Evolutionary conservation across 2,329 filamentous ascomycete species (phyloP), one percentile per base, ranked within the genome.

Genomic region (Pseudomassariella vexata): DNA sequence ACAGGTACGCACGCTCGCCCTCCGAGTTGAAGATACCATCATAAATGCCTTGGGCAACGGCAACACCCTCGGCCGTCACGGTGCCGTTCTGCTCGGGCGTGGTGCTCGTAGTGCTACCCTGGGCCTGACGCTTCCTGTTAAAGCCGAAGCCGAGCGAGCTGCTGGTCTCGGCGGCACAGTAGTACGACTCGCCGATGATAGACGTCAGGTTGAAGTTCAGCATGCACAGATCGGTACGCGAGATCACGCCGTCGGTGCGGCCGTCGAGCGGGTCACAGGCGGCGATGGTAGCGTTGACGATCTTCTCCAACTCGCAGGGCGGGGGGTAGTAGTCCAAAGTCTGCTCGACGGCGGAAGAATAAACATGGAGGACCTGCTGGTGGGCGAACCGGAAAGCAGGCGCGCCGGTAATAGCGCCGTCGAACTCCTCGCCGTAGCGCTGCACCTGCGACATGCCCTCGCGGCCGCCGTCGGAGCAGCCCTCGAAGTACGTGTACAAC

Each of bases 261-360:
- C 73, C 72, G 36, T 77, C 73, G 7, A 77, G 58, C 6, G 63
- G 55, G 38, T 77, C 73, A 30, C 72, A 77, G 24, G 63, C 63
- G 3, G 55, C 52, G 28, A 76, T 72, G 6, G 71, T 76, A 16
- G 57, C 60, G 45, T 73, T 76, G 19, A 72, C 60, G 27, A 75
- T 73, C 44, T 63, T 65, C 5, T 59, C 54, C 10, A 75, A 44
- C 30, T 69, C 67, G 25, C 61, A 64, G 1, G 66, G 53, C 3
- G 60, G 55, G 3, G 65, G 62, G 35, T 55, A 60, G 40, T 68
- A 66, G 32, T 53, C 55, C 15, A 59, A 32, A 1, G 54, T 61
- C 14, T 61, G 35, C 42, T 67, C 61, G 1, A 65, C 53, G 1
- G 52, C 48, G 17, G 48, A 49, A 2, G 59, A 47, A 39, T 52